These are phyloP conservation scores for Punica granatum DNA, from an alignment of 345 rosid species.

Conservation along the genomic window DNA sequence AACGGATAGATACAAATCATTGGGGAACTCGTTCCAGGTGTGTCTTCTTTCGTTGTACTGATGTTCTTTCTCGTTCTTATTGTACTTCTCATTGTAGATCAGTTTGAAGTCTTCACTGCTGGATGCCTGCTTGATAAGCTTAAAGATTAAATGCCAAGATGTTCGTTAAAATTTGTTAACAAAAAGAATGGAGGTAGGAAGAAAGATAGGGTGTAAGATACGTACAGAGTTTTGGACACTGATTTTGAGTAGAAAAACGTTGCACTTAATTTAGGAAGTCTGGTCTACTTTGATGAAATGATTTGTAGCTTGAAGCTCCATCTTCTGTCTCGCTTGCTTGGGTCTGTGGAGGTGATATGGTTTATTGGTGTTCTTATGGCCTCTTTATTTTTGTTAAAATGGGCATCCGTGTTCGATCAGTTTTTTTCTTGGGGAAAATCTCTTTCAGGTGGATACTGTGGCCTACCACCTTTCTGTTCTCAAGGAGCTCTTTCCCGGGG, in stretches of 20 bases:
- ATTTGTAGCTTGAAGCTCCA: not conserved
- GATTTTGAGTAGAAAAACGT: too few relatives aligned
- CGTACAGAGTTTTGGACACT: too few relatives aligned
- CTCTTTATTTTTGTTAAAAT: not conserved
- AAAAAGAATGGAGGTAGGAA: too few relatives aligned
- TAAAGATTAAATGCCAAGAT: too few relatives aligned
- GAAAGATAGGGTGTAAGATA: too few relatives aligned
- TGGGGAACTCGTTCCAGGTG: conserved; percentile 93
- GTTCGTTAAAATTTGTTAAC: too few relatives aligned
- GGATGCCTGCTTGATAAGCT: not conserved
- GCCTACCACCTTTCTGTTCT: conserved; percentile 78
- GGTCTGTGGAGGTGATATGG: not conserved
- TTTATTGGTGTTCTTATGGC: not conserved
- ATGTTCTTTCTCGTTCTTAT: not conserved
- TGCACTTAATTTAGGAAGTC: too few relatives aligned
- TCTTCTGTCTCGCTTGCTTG: not conserved
- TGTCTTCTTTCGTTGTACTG: not conserved
- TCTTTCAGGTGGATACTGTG: conserved; percentile 79
- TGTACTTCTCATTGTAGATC: not conserved
- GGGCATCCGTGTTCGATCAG: not conserved
- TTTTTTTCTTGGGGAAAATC: not conserved
- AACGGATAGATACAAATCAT: conserved; percentile 76
- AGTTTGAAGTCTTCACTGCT: not conserved
- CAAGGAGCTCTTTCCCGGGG: conserved; percentile 52
- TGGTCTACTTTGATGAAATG: too few relatives aligned